Evolutionary conservation across 2,329 filamentous ascomycete species (phyloP).

Genomic region (Diaporthe sp.): DNA sequence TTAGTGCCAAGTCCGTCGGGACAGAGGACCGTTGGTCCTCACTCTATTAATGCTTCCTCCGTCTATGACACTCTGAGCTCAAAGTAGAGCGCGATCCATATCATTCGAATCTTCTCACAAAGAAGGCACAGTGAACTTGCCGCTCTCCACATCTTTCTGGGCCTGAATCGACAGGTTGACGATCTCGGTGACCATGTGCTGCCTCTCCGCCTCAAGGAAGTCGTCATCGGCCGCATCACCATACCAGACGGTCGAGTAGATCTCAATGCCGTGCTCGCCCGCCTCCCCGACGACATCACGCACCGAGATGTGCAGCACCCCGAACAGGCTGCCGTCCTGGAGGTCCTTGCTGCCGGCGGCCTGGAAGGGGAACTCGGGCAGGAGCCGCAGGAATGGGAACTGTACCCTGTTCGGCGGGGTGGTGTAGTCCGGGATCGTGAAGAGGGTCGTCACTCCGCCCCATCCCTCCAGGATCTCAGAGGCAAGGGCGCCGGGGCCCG

Average conservation of each 20-base stretch:
- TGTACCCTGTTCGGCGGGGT: slow-evolving; percentile 41
- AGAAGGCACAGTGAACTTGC: slow-evolving; percentile 2
- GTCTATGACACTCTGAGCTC: not conserved
- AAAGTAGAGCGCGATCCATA: too few relatives aligned
- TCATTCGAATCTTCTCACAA: not conserved
- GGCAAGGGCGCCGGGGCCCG: slow-evolving; percentile 25
- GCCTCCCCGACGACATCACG: slow-evolving; percentile 34
- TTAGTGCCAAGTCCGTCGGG: not conserved
- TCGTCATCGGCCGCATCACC: slow-evolving; percentile 36
- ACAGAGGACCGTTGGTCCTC: not conserved
- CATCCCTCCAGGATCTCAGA: slow-evolving; percentile 39
- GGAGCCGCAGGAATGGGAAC: slow-evolving; percentile 44
- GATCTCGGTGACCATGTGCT: slow-evolving; percentile 40
- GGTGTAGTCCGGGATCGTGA: slow-evolving; percentile 46
- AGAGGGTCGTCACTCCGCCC: slow-evolving; percentile 47
- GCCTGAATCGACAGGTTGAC: slow-evolving; percentile 37
- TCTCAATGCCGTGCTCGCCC: slow-evolving; percentile 34
- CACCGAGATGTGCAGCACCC: slow-evolving; percentile 39
- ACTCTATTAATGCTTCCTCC: not conserved
- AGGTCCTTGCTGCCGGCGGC: slow-evolving; percentile 41
- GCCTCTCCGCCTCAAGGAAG: slow-evolving; percentile 40
- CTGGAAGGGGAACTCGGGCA: slow-evolving; percentile 40
- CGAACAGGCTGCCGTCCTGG: slow-evolving; percentile 37
- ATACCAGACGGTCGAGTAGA: slow-evolving; percentile 40
- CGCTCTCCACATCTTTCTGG: slow-evolving; percentile 39